A percentile compares a stretch with the other conserved stretches of the same genome.
These are phyloP conservation scores for Geotrichum aggregatum DNA, from an alignment of 1,139 yeast genomes.

Conservation along the genomic window DNA sequence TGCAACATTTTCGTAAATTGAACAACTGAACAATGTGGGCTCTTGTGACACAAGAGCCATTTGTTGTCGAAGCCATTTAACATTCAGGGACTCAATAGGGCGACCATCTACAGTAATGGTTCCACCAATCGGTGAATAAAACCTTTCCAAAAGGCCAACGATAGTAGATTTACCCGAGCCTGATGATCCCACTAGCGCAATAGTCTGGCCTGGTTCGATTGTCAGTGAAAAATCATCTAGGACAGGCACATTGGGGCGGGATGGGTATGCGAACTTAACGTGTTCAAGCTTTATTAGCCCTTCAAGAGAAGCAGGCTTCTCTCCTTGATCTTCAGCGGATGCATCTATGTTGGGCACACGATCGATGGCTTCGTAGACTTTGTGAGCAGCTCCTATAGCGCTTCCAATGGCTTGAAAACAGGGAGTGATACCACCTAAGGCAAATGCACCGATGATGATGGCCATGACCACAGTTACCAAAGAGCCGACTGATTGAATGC, in stretches of 20 bases:
- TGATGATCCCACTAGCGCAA: conserved; percentile 90
- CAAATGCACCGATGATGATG: conserved; percentile 43
- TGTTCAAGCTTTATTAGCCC: conserved; percentile 59
- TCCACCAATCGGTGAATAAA: conserved; percentile 62
- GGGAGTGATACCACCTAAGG: conserved; percentile 43
- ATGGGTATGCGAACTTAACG: conserved; percentile 75
- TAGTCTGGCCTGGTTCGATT: conserved; percentile 67
- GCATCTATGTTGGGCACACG: conserved; percentile 42
- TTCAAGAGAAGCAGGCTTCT: conserved; percentile 37
- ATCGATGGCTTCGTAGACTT: conserved; percentile 44
- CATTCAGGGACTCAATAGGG: conserved; percentile 57
- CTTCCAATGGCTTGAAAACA: conserved; percentile 40
- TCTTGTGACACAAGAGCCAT: conserved; percentile 89
- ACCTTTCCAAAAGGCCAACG: conserved; percentile 65
- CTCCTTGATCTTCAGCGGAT: conserved; percentile 33
- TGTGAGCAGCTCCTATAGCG: conserved; percentile 43
- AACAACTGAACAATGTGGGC: conserved; percentile 74
- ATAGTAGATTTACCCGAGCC: conserved; percentile 91
- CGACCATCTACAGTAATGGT: conserved; percentile 61
- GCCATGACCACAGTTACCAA: conserved; percentile 41
- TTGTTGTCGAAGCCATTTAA: conserved; percentile 65
- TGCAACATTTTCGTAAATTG: conserved; percentile 71
- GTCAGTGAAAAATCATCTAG: conserved; percentile 60
- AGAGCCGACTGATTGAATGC: conserved; percentile 35
- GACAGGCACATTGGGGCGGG: conserved; percentile 71